Evolutionary conservation across 2,329 filamentous ascomycete genomes (phyloP).

Genomic region (Alternaria viburni): DNA sequence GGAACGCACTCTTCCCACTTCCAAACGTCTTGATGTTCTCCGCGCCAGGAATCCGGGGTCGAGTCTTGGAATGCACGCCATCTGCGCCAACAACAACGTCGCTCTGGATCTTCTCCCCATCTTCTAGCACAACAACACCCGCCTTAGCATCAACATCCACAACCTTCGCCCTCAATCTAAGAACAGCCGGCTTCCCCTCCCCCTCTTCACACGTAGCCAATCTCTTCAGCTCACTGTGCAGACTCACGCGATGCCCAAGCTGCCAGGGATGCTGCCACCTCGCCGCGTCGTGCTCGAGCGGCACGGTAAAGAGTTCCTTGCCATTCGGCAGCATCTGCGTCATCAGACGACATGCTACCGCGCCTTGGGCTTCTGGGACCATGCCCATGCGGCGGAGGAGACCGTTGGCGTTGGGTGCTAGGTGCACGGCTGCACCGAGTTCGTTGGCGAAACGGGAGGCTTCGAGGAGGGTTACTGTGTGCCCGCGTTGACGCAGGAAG

Average conservation of each 20-base stretch:
- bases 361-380: constrained; percentile 49
- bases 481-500: constrained; percentile 54
- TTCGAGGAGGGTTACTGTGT: constrained; percentile 36
- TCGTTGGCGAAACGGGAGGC: constrained; percentile 64
- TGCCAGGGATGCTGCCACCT: constrained; percentile 62
- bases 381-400: constrained; percentile 58
- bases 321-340: constrained; percentile 51
- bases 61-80: constrained; percentile 56
- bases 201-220: constrained; percentile 51
- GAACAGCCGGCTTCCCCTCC: constrained; percentile 43
- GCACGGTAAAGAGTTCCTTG: constrained; percentile 44
- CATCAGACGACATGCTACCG: constrained; percentile 34
- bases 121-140: constrained; percentile 34
- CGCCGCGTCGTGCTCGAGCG: constrained; percentile 47
- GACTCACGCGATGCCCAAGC: constrained; percentile 60
- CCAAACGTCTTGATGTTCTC: constrained; percentile 49
- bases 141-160: constrained; percentile 50
- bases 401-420: constrained; percentile 67
- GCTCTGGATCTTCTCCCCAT: constrained; percentile 52
- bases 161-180: constrained; percentile 54
- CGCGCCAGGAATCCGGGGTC: constrained; percentile 31
- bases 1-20: constrained; percentile 64
- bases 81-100: constrained; percentile 64
- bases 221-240: constrained; percentile 61
- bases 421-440: constrained; percentile 66